These are phyloP conservation scores for Chrysoporthe puriensis DNA, from an alignment of 2,329 filamentous ascomycete species.

Conservation along the genomic window DNA sequence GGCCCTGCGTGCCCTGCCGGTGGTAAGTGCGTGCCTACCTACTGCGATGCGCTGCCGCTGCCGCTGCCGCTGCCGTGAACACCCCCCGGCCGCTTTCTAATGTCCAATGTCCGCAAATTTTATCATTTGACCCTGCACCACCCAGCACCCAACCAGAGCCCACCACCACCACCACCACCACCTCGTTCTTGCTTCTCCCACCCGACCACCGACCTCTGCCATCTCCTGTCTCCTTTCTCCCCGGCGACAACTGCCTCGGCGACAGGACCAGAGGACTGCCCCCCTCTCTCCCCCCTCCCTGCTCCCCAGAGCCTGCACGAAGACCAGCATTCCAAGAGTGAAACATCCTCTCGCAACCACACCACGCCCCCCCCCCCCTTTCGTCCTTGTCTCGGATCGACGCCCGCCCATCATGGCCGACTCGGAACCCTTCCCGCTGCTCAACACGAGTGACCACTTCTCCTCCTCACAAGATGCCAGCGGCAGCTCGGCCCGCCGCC, in stretches of 20 bases:
- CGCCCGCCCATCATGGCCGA: constrained; percentile 44
- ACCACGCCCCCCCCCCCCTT: neutral
- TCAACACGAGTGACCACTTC: constrained; percentile 56
- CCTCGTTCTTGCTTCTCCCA: neutral
- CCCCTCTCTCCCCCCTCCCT: too few species aligned
- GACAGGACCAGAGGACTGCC: neutral
- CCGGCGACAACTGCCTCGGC: neutral
- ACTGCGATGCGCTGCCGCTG: too few species aligned
- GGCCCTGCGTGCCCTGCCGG: too few species aligned
- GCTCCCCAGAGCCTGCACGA: neutral
- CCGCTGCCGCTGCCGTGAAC: too few species aligned
- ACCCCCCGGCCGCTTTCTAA: constrained; percentile 11
- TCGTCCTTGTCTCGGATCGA: constrained; percentile 12
- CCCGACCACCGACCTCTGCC: neutral
- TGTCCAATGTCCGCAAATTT: constrained; percentile 22
- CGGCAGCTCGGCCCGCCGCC: constrained; percentile 45
- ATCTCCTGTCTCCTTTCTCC: neutral
- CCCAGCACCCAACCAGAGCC: neutral
- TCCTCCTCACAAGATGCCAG: constrained; percentile 42
- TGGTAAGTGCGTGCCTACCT: too few species aligned
- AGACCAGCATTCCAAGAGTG: neutral
- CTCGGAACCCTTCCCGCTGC: constrained; percentile 59
- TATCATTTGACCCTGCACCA: constrained; percentile 13
- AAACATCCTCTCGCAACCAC: neutral
- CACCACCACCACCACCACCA: neutral